Evolutionary conservation across 75 land plant species (phyloP), one percentile per base, ranked within the genome.

Genomic region (Chamaecyparis obtusa): DNA sequence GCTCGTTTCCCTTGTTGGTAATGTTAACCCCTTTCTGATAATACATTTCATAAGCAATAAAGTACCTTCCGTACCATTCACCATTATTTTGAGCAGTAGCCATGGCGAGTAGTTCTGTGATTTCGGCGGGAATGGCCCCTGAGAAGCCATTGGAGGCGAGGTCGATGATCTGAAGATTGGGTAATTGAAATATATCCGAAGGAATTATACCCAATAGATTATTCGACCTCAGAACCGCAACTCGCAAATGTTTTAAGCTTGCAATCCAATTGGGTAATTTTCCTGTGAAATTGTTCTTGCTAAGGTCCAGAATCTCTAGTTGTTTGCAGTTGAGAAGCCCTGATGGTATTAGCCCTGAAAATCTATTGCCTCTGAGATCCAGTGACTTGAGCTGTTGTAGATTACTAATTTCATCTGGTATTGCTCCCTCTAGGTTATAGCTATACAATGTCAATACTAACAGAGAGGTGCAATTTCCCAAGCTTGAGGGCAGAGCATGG

Each of bases 121-220:
- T 67, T 48, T 83, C 85, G 14, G 55, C 1, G 11, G 80, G 90
- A 15, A 96, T 89, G 2, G 36, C 83, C 0, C 96, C 97, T 17
- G 46, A 87, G 89, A 96, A 95, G 11, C 85, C 83, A 87, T 96
- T 96, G 24, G 83, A 91, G 46, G 95, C 91, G 36, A 95, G 51
- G 74, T 95, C 95, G 2, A 95, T 69, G 41, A 90, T 90, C 35
- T 92, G 94, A 37, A 77, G 80, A 35, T 36, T 77, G 11, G 36
- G 80, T 16, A 77, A 36, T 5, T 39, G 39, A 36, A 35, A 36
- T 5, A 77, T 77, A 4, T 36, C 21, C 5, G 17, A 17, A 11
- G 80, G 43, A 35, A 77, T 77, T 1, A 1, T 1, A 13, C 96
- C 96, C 46, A 87, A 54, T 37, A 96, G 92, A 15, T 64, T 87